A percentile compares a stretch with the other conserved stretches of the same genome.
Conservation (phyloP, 2,329 filamentous ascomycete species). For the Botrytis elliptica region DNA sequence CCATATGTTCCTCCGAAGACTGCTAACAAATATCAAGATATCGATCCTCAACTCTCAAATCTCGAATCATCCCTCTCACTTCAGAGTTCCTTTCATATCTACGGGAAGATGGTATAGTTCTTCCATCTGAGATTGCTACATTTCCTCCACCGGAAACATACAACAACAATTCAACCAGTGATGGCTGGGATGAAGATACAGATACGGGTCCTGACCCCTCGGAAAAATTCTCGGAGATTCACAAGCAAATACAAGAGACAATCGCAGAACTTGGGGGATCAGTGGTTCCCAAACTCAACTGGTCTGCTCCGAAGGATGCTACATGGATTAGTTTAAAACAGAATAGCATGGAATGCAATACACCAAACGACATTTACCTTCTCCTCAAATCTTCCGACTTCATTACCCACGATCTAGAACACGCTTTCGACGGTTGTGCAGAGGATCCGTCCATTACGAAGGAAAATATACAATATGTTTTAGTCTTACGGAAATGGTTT, state of each 20-base stretch:
- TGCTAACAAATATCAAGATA: constrained; percentile 53
- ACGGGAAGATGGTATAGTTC: constrained; percentile 85
- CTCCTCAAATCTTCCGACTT: constrained; percentile 94
- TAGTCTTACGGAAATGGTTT: constrained; percentile 86
- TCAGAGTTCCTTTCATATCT: constrained; percentile 80
- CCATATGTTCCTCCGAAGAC: not conserved
- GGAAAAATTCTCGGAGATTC: constrained; percentile 62
- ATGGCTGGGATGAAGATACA: constrained; percentile 50
- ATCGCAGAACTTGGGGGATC: constrained; percentile 81
- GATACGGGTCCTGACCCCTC: constrained; percentile 34
- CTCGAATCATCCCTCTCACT: constrained; percentile 76
- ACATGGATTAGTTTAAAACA: constrained; percentile 81
- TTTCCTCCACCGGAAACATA: constrained; percentile 32
- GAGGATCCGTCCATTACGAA: constrained; percentile 32
- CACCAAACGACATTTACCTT: constrained; percentile 88
- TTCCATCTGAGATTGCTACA: constrained; percentile 61
- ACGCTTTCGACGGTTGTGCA: constrained; percentile 79
- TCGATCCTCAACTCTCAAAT: constrained; percentile 77
- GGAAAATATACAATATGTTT: constrained; percentile 46
- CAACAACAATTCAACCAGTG: constrained; percentile 50
- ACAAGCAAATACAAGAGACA: constrained; percentile 70
- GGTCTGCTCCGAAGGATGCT: constrained; percentile 95
- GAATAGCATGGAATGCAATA: constrained; percentile 89
- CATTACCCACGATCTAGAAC: constrained; percentile 87
- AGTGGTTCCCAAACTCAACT: constrained; percentile 92